Percentiles rank a stretch among this genome's conserved stretches.
Evolutionary conservation across 805 yeast genomes (phyloP).

Genomic region (Starmera pachycereana): DNA sequence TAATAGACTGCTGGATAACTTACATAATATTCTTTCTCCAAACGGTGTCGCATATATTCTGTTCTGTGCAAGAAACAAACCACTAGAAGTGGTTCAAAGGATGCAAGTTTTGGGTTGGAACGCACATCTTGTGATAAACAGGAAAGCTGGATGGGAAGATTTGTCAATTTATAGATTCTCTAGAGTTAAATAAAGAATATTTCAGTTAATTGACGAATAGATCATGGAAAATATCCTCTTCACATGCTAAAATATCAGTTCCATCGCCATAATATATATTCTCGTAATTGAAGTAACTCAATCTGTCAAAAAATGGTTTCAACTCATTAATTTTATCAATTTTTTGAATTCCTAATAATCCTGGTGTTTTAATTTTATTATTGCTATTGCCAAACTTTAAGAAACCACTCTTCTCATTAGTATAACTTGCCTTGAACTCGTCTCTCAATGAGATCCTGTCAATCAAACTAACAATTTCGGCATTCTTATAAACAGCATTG

Average conservation of each 20-base stretch:
- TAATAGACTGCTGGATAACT: conserved; percentile 40
- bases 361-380: conserved; percentile 22
- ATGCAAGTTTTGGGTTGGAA: conserved; percentile 47
- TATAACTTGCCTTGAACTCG: conserved; percentile 8
- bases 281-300: conserved; percentile 58
- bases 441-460: conserved; percentile 14
- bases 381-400: conserved; percentile 10
- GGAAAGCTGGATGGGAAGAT: conserved; percentile 97
- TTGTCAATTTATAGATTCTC: conserved; percentile 61
- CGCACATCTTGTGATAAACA: conserved; percentile 38
- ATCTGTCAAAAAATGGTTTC: conserved; percentile 52
- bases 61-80: conserved; percentile 87
- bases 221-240: conserved; percentile 49
- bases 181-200: conserved; percentile 1
- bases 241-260: conserved; percentile 36
- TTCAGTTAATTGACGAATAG: conserved; percentile 23
- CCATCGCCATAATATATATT: conserved; percentile 43
- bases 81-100: conserved; percentile 40
- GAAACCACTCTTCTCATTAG: conserved; percentile 7
- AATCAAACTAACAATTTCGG: conserved; percentile 17
- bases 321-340: conserved; percentile 36
- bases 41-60: conserved; percentile 77
- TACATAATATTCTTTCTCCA: conserved; percentile 41
- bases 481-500: conserved; percentile 39
- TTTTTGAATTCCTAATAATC: conserved; percentile 27